Evolutionary conservation across 2,329 filamentous ascomycete species (phyloP).

Genomic region (Aspergillus sp.): DNA sequence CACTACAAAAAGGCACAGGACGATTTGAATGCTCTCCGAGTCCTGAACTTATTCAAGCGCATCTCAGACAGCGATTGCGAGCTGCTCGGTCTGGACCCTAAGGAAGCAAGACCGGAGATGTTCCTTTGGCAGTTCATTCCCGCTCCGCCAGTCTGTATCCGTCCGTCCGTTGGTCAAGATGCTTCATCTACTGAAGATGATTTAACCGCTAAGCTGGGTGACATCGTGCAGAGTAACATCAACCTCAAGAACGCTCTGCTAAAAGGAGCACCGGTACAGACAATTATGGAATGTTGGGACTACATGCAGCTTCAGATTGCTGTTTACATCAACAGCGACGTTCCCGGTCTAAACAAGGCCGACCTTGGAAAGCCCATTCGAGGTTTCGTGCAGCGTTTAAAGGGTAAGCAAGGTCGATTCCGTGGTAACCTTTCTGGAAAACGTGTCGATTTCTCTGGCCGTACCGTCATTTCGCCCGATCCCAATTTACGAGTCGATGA

Average conservation of each 20-base stretch:
- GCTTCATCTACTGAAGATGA: slow-evolving; percentile 95
- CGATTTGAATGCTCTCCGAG: slow-evolving; percentile 86
- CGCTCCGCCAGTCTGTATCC: slow-evolving; percentile 89
- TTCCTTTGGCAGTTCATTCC: slow-evolving; percentile 97
- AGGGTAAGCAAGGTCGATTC: slow-evolving; percentile 97
- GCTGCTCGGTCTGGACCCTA: slow-evolving; percentile 82
- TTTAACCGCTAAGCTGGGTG: slow-evolving; percentile 92
- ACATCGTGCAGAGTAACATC: slow-evolving; percentile 91
- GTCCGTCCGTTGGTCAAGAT: slow-evolving; percentile 92
- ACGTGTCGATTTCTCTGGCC: slow-evolving; percentile 96
- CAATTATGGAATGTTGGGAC: slow-evolving; percentile 98
- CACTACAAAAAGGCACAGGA: slow-evolving; percentile 91
- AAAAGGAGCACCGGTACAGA: slow-evolving; percentile 82
- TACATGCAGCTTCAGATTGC: slow-evolving; percentile 93
- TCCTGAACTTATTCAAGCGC: slow-evolving; percentile 88
- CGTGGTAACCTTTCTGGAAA: slow-evolving; percentile 96
- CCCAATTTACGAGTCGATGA: slow-evolving; percentile 93
- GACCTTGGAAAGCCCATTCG: slow-evolving; percentile 87
- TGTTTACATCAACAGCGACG: slow-evolving; percentile 97
- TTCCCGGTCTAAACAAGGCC: slow-evolving; percentile 87
- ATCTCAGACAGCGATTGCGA: slow-evolving; percentile 87
- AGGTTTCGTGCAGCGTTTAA: slow-evolving; percentile 92
- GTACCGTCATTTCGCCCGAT: slow-evolving; percentile 97
- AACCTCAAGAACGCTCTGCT: slow-evolving; percentile 81
- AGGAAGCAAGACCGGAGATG: slow-evolving; percentile 89